Base-by-base conservation (phyloP, 495 filamentous ascomycete genomes). In the Endocarpon pusillum region DNA sequence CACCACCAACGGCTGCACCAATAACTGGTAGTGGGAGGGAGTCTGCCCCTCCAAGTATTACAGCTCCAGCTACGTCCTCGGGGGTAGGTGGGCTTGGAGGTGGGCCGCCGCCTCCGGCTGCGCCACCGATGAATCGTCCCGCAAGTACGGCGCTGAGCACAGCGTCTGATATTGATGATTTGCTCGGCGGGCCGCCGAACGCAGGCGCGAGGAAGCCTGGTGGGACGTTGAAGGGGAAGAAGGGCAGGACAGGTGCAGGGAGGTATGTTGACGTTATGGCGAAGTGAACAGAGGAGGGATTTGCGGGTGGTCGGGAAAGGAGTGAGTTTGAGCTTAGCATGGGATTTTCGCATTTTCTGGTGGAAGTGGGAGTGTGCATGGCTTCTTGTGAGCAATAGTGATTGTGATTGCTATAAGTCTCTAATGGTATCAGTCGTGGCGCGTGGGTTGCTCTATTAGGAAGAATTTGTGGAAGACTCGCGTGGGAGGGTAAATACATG, bases 221-320 rank as follows among this genome's bases (percentile, higher is more conserved):
- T 0, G 63, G 62, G 1, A 69, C 66, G 15, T 59, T 62, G n/a
- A 82, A 71, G 59, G 77, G 75, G 48, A 67, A 68, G 43, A 81
- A 81, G 62, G 92, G 81, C 62, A 73, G 74, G 2, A 72, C 80
- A 27, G 58, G n/a, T n/a, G n/a, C n/a, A n/a, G n/a, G n/a, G n/a
- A n/a, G 80, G 19, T 94, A 94, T 66, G 69, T 94, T 16, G 85
- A 94, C 66, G 81, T 93, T 38, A 93, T 94, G 85, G 79, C 74
- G 1, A 48, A 58, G 40, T 62, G 39, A 51, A n/a, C n/a, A n/a
- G n/a, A n/a, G n/a, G n/a, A n/a, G n/a, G n/a, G n/a, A n/a, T n/a
- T n/a, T n/a, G n/a, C n/a, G n/a, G n/a, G n/a, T n/a, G n/a, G n/a
- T n/a, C n/a, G n/a, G n/a, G n/a, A n/a, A n/a, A n/a, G n/a, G n/a